Conservation (phyloP, 2,329 filamentous ascomycete genomes). For the Penicillium hesseltinei region DNA sequence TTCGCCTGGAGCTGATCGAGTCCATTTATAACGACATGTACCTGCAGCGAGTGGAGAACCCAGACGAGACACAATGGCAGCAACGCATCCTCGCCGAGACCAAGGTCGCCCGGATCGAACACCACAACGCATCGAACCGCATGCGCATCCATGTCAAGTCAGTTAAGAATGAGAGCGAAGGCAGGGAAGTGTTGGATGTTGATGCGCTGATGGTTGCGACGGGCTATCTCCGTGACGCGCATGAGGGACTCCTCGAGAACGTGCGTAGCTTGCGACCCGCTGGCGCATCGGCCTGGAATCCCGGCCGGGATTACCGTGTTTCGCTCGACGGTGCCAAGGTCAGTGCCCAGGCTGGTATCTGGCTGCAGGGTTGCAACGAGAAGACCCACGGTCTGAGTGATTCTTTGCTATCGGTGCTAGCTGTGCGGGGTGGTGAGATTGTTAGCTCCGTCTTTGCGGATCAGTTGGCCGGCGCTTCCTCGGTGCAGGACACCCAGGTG, state of each 20-base stretch:
- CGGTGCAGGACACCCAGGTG: conserved; percentile 34
- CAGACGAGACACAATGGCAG: conserved; percentile 72
- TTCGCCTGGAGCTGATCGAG: conserved; percentile 86
- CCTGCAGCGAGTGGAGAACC: conserved; percentile 70
- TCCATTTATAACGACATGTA: conserved; percentile 85
- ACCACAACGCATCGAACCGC: conserved; percentile 50
- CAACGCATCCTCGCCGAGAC: conserved; percentile 74
- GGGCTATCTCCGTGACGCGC: conserved; percentile 75
- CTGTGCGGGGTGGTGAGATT: conserved; percentile 73
- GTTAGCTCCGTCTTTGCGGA: conserved; percentile 69
- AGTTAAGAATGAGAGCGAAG: conserved; percentile 33
- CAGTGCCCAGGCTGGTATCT: conserved; percentile 72
- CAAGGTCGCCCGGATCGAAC: conserved; percentile 61
- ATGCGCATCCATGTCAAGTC: conserved; percentile 63
- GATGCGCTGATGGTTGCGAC: conserved; percentile 84
- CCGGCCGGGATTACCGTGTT: conserved; percentile 76
- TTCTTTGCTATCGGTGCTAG: conserved; percentile 74
- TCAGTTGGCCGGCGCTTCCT: conserved; percentile 27
- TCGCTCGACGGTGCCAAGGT: conserved; percentile 68
- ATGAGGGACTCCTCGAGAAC: conserved; percentile 71
- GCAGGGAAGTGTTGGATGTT: conserved; percentile 66
- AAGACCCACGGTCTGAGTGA: conserved; percentile 85
- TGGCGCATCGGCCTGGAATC: conserved; percentile 58
- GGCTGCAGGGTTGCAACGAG: conserved; percentile 93
- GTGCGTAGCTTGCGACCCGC: conserved; percentile 65